phyloP scores from a whole-genome alignment of 495 filamentous ascomycete genomes.

The Aspergillus cristatus region DNA sequence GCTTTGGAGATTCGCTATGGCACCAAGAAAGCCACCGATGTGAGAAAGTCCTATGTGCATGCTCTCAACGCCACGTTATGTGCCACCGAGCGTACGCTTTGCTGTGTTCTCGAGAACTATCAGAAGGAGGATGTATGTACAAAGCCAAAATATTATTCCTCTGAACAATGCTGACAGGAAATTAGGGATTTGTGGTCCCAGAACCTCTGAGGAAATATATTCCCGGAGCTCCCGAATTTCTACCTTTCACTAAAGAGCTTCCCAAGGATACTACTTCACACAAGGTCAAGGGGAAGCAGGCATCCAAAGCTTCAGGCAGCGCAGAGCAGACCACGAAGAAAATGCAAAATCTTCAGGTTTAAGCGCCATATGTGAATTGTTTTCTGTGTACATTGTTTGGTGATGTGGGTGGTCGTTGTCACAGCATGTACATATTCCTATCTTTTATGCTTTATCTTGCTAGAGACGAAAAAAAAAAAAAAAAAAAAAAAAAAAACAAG shows the following conservation, averaged over 20 bases:
- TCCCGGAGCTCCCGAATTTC: constrained; percentile 76
- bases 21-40: constrained; percentile 65
- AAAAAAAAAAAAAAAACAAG: too few species aligned
- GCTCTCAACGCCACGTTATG: constrained; percentile 86
- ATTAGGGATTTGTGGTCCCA: constrained; percentile 73
- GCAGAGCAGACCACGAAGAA: constrained; percentile 30
- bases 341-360: constrained; percentile 33
- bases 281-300: constrained; percentile 42
- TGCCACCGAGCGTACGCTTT: constrained; percentile 88
- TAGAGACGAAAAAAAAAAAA: too few species aligned
- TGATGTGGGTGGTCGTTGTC: too few species aligned
- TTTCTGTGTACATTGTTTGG: too few species aligned
- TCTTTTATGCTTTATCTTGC: too few species aligned
- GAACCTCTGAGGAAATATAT: constrained; percentile 87
- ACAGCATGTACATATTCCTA: too few species aligned
- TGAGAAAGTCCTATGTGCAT: constrained; percentile 89
- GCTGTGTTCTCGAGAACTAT: constrained; percentile 94
- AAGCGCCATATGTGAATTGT: too few species aligned
- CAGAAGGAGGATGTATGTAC: constrained; percentile 70
- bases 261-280: constrained; percentile 62
- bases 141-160: not conserved
- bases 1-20: constrained; percentile 82
- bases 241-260: constrained; percentile 78
- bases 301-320: constrained; percentile 6
- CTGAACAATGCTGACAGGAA: not conserved